Conservation (phyloP, 371 early-diverging fungal species). For the Saksenaea vasiformis region DNA sequence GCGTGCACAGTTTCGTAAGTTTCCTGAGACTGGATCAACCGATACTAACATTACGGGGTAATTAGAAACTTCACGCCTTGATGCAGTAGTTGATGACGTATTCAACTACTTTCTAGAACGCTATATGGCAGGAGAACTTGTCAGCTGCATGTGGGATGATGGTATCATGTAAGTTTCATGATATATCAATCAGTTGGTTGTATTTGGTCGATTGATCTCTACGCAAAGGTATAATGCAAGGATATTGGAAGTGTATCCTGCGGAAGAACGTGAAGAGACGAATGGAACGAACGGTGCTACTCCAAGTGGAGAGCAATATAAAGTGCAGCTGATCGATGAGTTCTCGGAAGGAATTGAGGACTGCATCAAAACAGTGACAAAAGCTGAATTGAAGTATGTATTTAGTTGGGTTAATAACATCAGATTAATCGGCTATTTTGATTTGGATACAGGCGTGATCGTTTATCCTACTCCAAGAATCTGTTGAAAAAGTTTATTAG, state of each 20-base stretch:
- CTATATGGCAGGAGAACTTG: constrained; percentile 47
- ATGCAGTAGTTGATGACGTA: constrained; percentile 56
- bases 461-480: constrained; percentile 69
- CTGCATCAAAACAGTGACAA: constrained; percentile 28
- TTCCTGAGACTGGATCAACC: neutral
- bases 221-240: constrained; percentile 38
- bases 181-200: neutral
- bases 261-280: constrained; percentile 12
- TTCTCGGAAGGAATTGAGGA: constrained; percentile 41
- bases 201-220: neutral
- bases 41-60: neutral
- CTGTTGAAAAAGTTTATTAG: constrained; percentile 71
- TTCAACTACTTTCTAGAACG: constrained; percentile 47
- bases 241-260: constrained; percentile 23
- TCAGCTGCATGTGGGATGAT: constrained; percentile 56
- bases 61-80: constrained; percentile 55
- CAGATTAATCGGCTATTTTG: neutral
- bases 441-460: constrained; percentile 55
- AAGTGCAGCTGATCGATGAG: constrained; percentile 41
- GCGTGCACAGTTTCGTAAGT: constrained; percentile 73
- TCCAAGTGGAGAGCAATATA: constrained; percentile 13
- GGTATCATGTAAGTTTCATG: constrained; percentile 37
- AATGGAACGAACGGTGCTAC: neutral
- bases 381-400: constrained; percentile 36
- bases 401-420: neutral